Base-by-base conservation (phyloP, 2,329 filamentous ascomycete genomes). In the Fusarium domesticum region DNA sequence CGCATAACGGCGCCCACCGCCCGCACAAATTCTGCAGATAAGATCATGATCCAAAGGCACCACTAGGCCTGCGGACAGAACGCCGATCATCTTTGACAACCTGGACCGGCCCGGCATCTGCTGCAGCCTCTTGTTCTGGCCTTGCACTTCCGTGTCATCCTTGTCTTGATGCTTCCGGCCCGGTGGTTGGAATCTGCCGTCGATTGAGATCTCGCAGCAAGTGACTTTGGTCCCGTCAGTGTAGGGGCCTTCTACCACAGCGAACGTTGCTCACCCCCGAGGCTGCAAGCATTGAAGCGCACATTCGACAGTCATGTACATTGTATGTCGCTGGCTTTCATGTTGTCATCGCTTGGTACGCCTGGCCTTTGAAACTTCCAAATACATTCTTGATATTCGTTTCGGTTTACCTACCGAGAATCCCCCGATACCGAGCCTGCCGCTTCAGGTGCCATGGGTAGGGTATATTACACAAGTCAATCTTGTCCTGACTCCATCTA, bases 381-480 rank as follows among this genome's bases (percentile, higher is more conserved):
- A 10, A 8, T 5, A 28, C 23, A 3, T 28, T 10, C 14, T 28
- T 8, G 7, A 28, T 8, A 8, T 28, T 28, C 4, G 14, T 28
- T 12, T 28, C 14, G 10, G 23, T 28, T 28, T 28, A 28, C 14
- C 23, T 28, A 28, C 10, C 6, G 14, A 28, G 23, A 28, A 10
- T 28, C 30, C 35, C 36, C 28, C 39, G 40, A 42, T 38, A 43
- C 43, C 51, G 54, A 45, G 50, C 47, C 45, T 46, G 37, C 37
- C 46, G 52, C 43, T 45, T 49, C 42, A 56, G 52, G 50, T 48
- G 50, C 51, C 49, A 42, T 49, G 34, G 50, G 53, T 43, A 56
- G 49, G 57, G 57, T 58, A 60, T 60, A 53, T 51, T 56, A 60
- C 51, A 51, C 50, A 50, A 37, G 39, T n/a, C n/a, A n/a, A n/a